phyloP scores from a whole-genome alignment of 768 basidiomycete genomes.

The Kockovaella imperatae region DNA sequence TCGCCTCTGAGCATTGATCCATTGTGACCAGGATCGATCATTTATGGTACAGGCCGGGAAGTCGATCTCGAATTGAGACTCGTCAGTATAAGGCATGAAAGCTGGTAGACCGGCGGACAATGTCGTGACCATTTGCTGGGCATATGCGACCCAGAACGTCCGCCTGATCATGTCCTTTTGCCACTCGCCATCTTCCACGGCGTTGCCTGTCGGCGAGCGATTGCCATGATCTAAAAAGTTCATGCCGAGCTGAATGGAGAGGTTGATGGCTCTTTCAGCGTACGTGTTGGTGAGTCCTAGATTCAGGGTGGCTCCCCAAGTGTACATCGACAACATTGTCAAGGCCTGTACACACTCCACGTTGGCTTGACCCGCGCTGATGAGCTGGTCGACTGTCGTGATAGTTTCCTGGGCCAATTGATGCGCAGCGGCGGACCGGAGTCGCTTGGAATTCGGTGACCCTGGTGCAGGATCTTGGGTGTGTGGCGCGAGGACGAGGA shows the following conservation, averaged over 20 bases:
- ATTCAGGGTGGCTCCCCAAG: conserved; percentile 34
- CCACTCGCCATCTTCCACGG: conserved; percentile 38
- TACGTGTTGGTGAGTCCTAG: conserved; percentile 19
- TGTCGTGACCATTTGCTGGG: conserved; percentile 25
- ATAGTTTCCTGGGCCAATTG: conserved; percentile 24
- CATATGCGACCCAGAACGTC: conserved; percentile 41
- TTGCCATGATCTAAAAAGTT: conserved; percentile 33
- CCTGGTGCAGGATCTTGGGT: conserved; percentile 28
- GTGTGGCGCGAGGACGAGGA: conserved; percentile 36
- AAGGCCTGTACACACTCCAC: conserved; percentile 41
- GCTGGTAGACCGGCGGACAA: conserved; percentile 34
- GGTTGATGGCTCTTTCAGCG: conserved; percentile 25
- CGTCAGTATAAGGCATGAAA: conserved; percentile 35
- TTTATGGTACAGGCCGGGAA: conserved; percentile 34
- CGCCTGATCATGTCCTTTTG: conserved; percentile 38
- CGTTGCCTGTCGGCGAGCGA: conserved; percentile 4
- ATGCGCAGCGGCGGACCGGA: conserved; percentile 23
- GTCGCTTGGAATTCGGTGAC: conserved; percentile 31
- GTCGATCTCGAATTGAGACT: conserved; percentile 32
- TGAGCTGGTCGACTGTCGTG: conserved; percentile 18
- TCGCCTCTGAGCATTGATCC: conserved; percentile 30
- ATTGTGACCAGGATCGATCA: conserved; percentile 38
- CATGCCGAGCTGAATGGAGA: conserved; percentile 40
- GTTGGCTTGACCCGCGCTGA: conserved; percentile 6
- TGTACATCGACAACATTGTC: conserved; percentile 36